Evolutionary conservation across 2,329 filamentous ascomycete genomes (phyloP).

Genomic region (Graphilbum ipis-grandicollis): DNA sequence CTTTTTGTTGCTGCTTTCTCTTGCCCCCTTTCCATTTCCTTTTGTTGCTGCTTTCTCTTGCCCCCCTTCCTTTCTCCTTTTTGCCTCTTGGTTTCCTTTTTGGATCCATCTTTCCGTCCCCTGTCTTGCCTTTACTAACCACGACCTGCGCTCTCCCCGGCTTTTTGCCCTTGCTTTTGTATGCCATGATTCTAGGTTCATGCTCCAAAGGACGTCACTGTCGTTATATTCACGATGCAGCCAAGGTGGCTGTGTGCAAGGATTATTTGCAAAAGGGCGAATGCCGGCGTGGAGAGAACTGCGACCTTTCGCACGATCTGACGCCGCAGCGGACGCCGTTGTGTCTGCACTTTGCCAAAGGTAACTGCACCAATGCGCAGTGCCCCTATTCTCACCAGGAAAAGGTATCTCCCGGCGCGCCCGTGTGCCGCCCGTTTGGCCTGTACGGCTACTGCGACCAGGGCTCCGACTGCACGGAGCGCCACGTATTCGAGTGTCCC

Average conservation of each 20-base stretch:
- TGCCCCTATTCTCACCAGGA: constrained; percentile 86
- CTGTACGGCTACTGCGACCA: constrained; percentile 77
- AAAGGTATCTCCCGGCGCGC: constrained; percentile 56
- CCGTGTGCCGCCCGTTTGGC: constrained; percentile 72
- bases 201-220: constrained; percentile 71
- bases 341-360: constrained; percentile 79
- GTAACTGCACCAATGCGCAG: constrained; percentile 71
- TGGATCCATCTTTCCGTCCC: background rate
- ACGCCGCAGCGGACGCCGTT: constrained; percentile 70
- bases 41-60: too few species aligned
- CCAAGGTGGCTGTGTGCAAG: constrained; percentile 82
- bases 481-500: constrained; percentile 86
- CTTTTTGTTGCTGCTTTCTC: too few species aligned
- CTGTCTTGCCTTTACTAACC: constrained; percentile 19
- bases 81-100: too few species aligned
- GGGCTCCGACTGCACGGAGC: constrained; percentile 58
- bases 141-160: background rate
- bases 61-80: too few species aligned
- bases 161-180: constrained; percentile 9
- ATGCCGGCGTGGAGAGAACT: constrained; percentile 61
- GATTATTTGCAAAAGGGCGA: constrained; percentile 64
- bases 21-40: too few species aligned
- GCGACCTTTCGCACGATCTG: constrained; percentile 80
- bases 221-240: constrained; percentile 65
- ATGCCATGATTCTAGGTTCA: constrained; percentile 44